A percentile compares a stretch with the other conserved stretches of the same genome.
phyloP scores from a whole-genome alignment of 1,139 yeast genomes.

The Meyerozyma guilliermondii region DNA sequence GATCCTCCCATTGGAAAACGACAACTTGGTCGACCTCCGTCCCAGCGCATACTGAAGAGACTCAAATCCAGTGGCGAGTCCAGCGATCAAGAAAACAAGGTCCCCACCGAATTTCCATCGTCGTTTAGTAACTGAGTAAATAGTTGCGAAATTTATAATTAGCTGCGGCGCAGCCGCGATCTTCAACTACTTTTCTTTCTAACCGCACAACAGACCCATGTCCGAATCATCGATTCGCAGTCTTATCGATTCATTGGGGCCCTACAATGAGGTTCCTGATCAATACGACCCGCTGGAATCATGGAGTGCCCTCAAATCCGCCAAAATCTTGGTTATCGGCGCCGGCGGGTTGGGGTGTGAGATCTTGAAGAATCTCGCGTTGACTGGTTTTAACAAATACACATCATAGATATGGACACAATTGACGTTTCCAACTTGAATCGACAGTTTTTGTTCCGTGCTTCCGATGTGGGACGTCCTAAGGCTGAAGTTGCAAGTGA shows the following conservation, averaged over 20 bases:
- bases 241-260: conserved; percentile 28
- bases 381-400: conserved; percentile 71
- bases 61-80: not conserved
- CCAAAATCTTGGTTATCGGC: conserved; percentile 60
- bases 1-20: conserved; percentile 1
- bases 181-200: not conserved
- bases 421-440: conserved; percentile 87
- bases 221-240: conserved; percentile 8
- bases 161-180: not conserved
- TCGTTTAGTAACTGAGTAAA: not conserved
- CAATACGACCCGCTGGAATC: conserved; percentile 28
- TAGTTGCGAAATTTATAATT: not conserved
- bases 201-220: not conserved
- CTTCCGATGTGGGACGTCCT: conserved; percentile 67
- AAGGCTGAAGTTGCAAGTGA: conserved; percentile 79
- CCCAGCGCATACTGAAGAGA: not conserved
- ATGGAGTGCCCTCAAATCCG: conserved; percentile 18
- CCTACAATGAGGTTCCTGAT: conserved; percentile 37
- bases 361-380: conserved; percentile 75
- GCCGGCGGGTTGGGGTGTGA: conserved; percentile 98
- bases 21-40: not conserved
- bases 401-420: conserved; percentile 92
- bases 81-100: not conserved
- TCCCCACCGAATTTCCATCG: conserved; percentile 1
- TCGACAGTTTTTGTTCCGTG: conserved; percentile 80